Percentiles rank a stretch among this genome's conserved stretches.
These are phyloP conservation scores for Boletellus emodensis DNA, from an alignment of 768 basidiomycete genomes.

Conservation along the genomic window DNA sequence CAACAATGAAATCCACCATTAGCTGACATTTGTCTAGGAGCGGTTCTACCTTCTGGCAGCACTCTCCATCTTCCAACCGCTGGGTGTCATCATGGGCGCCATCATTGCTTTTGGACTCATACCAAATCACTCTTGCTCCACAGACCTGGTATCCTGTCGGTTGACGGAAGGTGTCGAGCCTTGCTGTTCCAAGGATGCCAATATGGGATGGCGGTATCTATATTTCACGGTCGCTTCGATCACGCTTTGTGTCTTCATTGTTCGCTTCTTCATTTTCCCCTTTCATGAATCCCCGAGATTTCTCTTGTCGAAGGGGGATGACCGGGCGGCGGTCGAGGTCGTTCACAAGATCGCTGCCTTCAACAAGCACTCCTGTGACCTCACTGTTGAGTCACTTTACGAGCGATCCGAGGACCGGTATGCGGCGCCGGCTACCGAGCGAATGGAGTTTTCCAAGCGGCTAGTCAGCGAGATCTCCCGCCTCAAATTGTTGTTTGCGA, in stretches of 20 bases:
- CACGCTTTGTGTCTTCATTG: constrained; percentile 9
- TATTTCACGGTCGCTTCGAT: constrained; percentile 8
- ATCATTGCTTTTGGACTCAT: constrained; percentile 10
- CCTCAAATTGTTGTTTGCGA: constrained; percentile 12
- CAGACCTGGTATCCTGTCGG: constrained; percentile 7
- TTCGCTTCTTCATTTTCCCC: constrained; percentile 17
- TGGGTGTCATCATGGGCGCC: neutral
- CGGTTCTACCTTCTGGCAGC: constrained; percentile 15
- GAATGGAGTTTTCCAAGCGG: neutral
- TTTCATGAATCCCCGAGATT: constrained; percentile 15
- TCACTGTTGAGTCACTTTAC: constrained; percentile 14
- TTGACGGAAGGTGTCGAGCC: constrained; percentile 10
- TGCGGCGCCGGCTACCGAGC: neutral
- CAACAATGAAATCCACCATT: neutral
- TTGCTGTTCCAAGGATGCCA: constrained; percentile 13
- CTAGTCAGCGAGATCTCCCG: constrained; percentile 6
- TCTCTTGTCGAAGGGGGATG: constrained; percentile 13
- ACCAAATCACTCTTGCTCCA: constrained; percentile 15
- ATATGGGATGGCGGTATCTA: constrained; percentile 21
- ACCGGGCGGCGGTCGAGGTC: constrained; percentile 11
- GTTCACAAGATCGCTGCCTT: constrained; percentile 13
- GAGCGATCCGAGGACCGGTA: constrained; percentile 1
- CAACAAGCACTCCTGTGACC: constrained; percentile 6
- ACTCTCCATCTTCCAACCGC: constrained; percentile 6
- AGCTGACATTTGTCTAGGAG: constrained; percentile 3